Evolutionary conservation across 106 monocot genomes (phyloP), one percentile per base, ranked within the genome.

Genomic region (Dactylorhiza incarnata): DNA sequence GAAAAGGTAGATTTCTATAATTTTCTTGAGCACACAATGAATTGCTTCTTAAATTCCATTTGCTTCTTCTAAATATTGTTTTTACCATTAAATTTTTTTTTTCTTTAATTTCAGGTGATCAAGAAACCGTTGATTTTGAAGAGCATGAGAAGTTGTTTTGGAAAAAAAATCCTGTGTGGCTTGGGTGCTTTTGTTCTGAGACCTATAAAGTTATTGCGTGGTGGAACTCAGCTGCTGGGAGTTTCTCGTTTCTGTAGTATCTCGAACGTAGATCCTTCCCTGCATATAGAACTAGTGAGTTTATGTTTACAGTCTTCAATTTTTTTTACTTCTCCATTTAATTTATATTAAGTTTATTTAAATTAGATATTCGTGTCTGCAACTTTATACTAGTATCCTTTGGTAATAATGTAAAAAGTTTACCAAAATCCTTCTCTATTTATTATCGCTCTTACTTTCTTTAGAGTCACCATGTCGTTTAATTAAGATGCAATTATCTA

Each of bases 261-360:
- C 71, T 53, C 94, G 45, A 78, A 56, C 71, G 72, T 78, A 70
- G 70, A 89, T 23, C 84, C 91, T 14, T 81, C 86, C 5, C 72
- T 95, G 71, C 88, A 95, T 76, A 91, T 94, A 72, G 89, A 91
- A 76, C 70, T 91, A 80, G 94, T 91, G 17, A 89, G 77, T 59
- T 59, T 1, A 37, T 37, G 37, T n/a, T n/a, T n/a, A n/a, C n/a
- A 22, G 19, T 59, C 22, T 59, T 59, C 1, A 59, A 7, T 59
- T n/a, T 59, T 54, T 54, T 22, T 59, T 59, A 59, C 22, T 22
- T 59, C 7, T 5, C 19, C 19, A 37, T 37, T 37, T 37, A 37
- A 58, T 7, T n/a, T 58, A 19, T 22, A 56, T 6, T 56, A 56
- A 58, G 5, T 58, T 58, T 6, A 58, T 22, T 19, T 58, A 58